Percentiles rank a stretch among this genome's conserved stretches.
Conservation (phyloP, 2,329 filamentous ascomycete genomes). For the Hypoxylon sp. region DNA sequence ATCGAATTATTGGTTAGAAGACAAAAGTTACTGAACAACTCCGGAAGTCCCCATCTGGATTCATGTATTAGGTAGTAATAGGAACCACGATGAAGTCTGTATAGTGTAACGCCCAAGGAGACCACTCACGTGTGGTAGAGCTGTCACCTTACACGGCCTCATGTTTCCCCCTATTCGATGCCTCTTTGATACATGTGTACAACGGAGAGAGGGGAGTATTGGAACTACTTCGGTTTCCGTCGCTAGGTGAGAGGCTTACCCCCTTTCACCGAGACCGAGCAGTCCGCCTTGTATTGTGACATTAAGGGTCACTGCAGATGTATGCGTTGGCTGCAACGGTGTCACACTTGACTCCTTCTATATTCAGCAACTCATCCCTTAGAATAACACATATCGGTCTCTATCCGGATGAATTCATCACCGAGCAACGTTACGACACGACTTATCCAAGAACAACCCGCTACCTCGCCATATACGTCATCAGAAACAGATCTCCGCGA, state of each 20-base stretch:
- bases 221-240: background rate
- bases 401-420: constrained; percentile 10
- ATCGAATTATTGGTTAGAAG: constrained; percentile 20
- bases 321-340: constrained; percentile 22
- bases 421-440: constrained; percentile 30
- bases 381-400: constrained; percentile 4
- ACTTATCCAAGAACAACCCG: constrained; percentile 24
- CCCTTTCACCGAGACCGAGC: constrained; percentile 2
- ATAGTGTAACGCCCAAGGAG: constrained; percentile 11
- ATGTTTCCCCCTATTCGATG: background rate
- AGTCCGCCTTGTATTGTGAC: constrained; percentile 11
- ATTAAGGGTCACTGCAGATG: constrained; percentile 11
- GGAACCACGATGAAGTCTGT: constrained; percentile 12
- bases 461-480: constrained; percentile 29
- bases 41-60: constrained; percentile 19
- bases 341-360: constrained; percentile 6
- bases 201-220: constrained; percentile 6
- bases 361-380: constrained; percentile 5
- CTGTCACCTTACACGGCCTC: constrained; percentile 26
- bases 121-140: constrained; percentile 16
- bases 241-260: constrained; percentile 1
- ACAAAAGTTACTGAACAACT: constrained; percentile 6
- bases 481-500: constrained; percentile 10
- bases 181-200: constrained; percentile 17
- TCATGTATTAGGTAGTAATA: constrained; percentile 14